These are phyloP conservation scores for Penicillium subrubescens DNA, from an alignment of 495 filamentous ascomycete species.

Conservation along the genomic window DNA sequence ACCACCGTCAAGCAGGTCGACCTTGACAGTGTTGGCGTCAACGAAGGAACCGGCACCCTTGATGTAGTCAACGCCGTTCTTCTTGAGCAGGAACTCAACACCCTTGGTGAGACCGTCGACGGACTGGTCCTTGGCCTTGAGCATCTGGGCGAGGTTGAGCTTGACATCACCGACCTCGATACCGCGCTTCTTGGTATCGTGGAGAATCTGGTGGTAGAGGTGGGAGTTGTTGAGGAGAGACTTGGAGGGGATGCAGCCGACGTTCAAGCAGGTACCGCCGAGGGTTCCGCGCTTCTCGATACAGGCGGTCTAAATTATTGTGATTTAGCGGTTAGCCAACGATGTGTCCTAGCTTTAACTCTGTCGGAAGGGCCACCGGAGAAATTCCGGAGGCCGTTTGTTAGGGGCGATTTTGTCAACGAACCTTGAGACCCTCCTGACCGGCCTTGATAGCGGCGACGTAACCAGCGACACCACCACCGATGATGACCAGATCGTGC, in stretches of 20 bases:
- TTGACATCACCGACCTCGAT: constrained; percentile 96
- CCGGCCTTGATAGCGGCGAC: constrained; percentile 99
- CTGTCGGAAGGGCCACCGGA: background rate
- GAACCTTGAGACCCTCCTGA: constrained; percentile 94
- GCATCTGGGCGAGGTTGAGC: constrained; percentile 91
- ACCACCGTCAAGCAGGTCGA: constrained; percentile 86
- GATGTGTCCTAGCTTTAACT: background rate
- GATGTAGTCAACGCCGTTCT: constrained; percentile 96
- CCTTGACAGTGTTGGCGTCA: constrained; percentile 88
- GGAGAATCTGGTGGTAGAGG: constrained; percentile 95
- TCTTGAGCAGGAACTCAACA: constrained; percentile 97
- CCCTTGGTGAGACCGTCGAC: constrained; percentile 92
- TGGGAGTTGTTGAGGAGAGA: constrained; percentile 99
- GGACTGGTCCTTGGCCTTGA: constrained; percentile 96
- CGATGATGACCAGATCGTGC: constrained; percentile 91
- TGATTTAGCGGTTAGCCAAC: constrained; percentile 15
- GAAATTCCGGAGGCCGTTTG: background rate
- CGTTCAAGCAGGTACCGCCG: constrained; percentile 97
- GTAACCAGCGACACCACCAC: constrained; percentile 97
- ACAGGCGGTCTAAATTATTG: constrained; percentile 73
- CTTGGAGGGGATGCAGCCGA: constrained; percentile 98
- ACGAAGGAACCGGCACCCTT: constrained; percentile 87
- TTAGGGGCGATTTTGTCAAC: constrained; percentile 12
- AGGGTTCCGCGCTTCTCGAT: constrained; percentile 97
- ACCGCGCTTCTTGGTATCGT: constrained; percentile 95